phyloP scores from a whole-genome alignment of 148 eudicot species.

The Rhododendron molle region DNA sequence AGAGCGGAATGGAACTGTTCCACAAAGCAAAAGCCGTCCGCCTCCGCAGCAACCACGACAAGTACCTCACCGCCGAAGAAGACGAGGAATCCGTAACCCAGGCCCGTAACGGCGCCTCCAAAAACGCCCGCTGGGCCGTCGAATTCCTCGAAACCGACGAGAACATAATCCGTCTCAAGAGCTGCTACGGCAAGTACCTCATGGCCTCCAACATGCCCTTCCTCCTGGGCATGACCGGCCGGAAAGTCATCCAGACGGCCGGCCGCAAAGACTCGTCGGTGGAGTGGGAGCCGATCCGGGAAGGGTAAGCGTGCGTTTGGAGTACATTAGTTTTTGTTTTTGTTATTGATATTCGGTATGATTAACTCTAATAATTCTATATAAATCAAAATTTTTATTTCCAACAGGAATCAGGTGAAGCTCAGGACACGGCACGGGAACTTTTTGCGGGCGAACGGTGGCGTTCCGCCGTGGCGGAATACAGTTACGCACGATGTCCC shows the following conservation, averaged over 20 bases:
- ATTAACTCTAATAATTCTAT: not conserved
- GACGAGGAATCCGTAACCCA: slow-evolving; percentile 48
- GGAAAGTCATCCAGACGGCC: slow-evolving; percentile 37
- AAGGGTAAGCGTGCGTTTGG: slow-evolving; percentile 7
- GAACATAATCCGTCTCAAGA: slow-evolving; percentile 41
- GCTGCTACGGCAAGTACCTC: slow-evolving; percentile 42
- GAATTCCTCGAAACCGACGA: slow-evolving; percentile 21
- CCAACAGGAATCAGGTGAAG: slow-evolving; percentile 24
- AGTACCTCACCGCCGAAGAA: slow-evolving; percentile 48
- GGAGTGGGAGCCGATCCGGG: slow-evolving; percentile 57
- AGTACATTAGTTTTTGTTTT: no score
- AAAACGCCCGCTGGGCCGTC: slow-evolving; percentile 34
- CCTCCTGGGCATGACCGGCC: slow-evolving; percentile 53
- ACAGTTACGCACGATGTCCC: slow-evolving; percentile 77
- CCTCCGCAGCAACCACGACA: slow-evolving; percentile 45
- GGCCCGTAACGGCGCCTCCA: slow-evolving; percentile 26
- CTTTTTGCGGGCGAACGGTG: slow-evolving; percentile 65
- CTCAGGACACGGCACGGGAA: slow-evolving; percentile 46
- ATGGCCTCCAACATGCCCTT: slow-evolving; percentile 45
- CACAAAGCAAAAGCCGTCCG: slow-evolving; percentile 65
- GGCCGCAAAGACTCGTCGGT: slow-evolving; percentile 22
- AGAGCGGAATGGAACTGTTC: slow-evolving; percentile 70
- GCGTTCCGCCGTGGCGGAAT: slow-evolving; percentile 71
- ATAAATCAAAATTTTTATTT: not conserved
- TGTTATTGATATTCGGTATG: no score